Base-by-base conservation (phyloP, 1,284 basidiomycete species). In the Ceratobasidium papillatum region DNA sequence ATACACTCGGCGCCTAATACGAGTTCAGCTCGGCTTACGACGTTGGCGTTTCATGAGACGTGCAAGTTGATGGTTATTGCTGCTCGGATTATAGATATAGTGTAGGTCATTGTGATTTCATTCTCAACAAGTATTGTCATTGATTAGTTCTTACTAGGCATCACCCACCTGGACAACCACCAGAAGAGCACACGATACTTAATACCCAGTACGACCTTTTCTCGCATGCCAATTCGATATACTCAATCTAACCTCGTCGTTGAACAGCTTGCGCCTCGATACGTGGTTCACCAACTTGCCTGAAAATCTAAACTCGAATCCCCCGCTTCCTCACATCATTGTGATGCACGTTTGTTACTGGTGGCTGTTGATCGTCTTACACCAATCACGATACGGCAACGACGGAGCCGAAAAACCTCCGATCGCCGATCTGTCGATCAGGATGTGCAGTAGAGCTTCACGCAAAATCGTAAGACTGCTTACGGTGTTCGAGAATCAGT, bases 301-400 rank as follows among this genome's bases (percentile, higher is more conserved):
- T 0, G 81, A 86, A 0, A 85, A 89, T 38, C 75, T 82, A 36
- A 84, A 86, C 19, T 86, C 85, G 25, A 83, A 83, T 7, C 85
- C 83, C 9, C 85, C 88, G 1, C 85, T 88, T 0, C 89, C 90
- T 0, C 89, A 91, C 73, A 84, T 88, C 34, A 81, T 91, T 4
- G 90, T 88, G 84, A 82, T 90, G 72, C 89, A 91, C 78, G 81
- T 90, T 38, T 84, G 86, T 1, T 89, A 89, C 79, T 87, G 88
- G 82, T 91, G 89, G 89, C 82, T 88, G 3, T 84, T 87, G 66
- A 89, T 91, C 47, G 83, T 91, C 9, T 85, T 92, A 0, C 89
- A 90, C 76, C 84, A 89, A 0, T 89, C 90, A 0, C 90, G 89
- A 81, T 90, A 88, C 79, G 84, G 87, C 0, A n/a, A n/a, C n/a